These are phyloP conservation scores for Cladophialophora exuberans DNA, from an alignment of 2,329 filamentous ascomycete species.

Conservation along the genomic window DNA sequence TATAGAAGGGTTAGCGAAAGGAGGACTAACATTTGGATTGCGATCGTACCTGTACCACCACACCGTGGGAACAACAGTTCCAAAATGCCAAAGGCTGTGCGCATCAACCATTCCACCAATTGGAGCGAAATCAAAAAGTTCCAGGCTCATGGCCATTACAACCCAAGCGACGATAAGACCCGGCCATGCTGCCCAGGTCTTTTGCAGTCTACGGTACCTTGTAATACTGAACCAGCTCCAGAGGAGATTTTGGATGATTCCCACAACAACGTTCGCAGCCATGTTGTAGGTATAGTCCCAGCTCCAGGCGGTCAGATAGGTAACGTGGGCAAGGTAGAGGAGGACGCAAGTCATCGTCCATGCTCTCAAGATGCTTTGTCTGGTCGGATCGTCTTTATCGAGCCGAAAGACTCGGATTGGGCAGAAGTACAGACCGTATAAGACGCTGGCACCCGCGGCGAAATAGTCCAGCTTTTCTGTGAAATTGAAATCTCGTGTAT, in stretches of 20 bases:
- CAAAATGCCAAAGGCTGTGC: constrained; percentile 93
- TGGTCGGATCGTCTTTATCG: constrained; percentile 60
- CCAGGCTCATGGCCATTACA: constrained; percentile 90
- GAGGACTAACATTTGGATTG: neutral
- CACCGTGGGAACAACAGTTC: constrained; percentile 83
- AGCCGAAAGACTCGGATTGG: constrained; percentile 81
- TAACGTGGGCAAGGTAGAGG: constrained; percentile 76
- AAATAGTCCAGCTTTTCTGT: constrained; percentile 98
- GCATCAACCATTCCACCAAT: constrained; percentile 82
- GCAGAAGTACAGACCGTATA: constrained; percentile 89
- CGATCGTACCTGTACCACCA: constrained; percentile 95
- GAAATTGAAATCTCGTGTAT: constrained; percentile 79
- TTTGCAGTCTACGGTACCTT: constrained; percentile 71
- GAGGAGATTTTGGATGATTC: constrained; percentile 76
- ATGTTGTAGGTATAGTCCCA: constrained; percentile 99
- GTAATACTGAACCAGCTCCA: constrained; percentile 84
- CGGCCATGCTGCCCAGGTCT: constrained; percentile 85
- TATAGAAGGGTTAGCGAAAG: constrained; percentile 42
- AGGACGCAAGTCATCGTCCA: constrained; percentile 76
- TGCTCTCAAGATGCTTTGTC: constrained; percentile 62
- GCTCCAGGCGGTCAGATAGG: constrained; percentile 78
- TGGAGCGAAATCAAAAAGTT: constrained; percentile 91
- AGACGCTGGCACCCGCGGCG: constrained; percentile 82
- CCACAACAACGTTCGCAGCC: constrained; percentile 85
- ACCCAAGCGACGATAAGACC: constrained; percentile 91